Base-by-base conservation (phyloP, 2,329 filamentous ascomycete species). In the Geosmithia flava region DNA sequence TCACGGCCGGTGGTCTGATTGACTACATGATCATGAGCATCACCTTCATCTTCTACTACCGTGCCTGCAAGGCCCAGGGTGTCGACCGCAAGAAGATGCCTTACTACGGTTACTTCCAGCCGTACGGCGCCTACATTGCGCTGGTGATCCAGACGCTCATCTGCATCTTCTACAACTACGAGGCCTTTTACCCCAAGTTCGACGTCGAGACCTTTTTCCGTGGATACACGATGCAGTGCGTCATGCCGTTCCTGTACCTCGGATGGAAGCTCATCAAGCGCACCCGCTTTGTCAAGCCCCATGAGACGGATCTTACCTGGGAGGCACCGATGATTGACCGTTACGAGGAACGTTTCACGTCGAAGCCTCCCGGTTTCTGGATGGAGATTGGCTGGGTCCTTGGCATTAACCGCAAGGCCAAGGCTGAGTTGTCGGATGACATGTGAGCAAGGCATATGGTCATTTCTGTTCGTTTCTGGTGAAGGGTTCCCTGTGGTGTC, bases 241-340 rank as follows among this genome's bases (percentile, higher is more conserved):
- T 81, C 20, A 70, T 72, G 0, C 69, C 72, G 7, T 57, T 76
- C 37, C 62, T 79, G 27, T 83, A 74, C 58, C 47, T 72, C 19
- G 68, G 68, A 55, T 87, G 80, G 78, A 87, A 86, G 64, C 7
- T 85, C 1, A 19, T 79, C 59, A 78, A 80, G 65, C 68, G 67
- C 49, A 85, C 81, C 2, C 70, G 69, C 50, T 65, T 75, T 47
- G 66, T 80, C 17, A 63, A 63, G 2, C 66, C 80, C 0, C 58
- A 67, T 5, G 74, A 84, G 56, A 70, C 72, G 3, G 79, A 83
- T 55, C 66, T 83, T 16, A 64, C 79, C 42, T 77, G 77, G 78
- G 71, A 83, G 55, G 66, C 71, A n/a, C 77, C 76, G 20, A 55
- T 68, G 20, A 75, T 82, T 48, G 78, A 82, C 50, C 69, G 68